Evolutionary conservation across 768 basidiomycete genomes (phyloP).

Genomic region (Tylopilus subfusipes): DNA sequence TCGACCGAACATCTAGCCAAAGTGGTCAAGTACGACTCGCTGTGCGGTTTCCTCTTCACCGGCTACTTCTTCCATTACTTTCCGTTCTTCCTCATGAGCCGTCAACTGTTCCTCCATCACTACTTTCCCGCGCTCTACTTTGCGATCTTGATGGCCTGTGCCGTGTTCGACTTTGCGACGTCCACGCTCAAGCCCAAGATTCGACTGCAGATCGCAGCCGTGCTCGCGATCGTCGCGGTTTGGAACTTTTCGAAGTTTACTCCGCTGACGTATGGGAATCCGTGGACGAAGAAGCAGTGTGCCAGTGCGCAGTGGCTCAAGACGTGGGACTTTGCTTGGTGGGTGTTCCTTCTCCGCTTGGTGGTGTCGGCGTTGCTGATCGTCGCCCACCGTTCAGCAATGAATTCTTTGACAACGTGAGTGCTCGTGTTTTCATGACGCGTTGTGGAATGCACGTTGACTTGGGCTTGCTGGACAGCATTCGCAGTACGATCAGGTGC

Average conservation of each 20-base stretch:
- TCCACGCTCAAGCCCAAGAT: conserved; percentile 71
- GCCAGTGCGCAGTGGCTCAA: conserved; percentile 77
- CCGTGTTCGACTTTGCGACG: conserved; percentile 82
- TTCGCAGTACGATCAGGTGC: conserved; percentile 45
- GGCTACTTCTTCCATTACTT: conserved; percentile 94
- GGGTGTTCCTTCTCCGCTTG: conserved; percentile 16
- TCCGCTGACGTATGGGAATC: conserved; percentile 77
- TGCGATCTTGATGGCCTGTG: conserved; percentile 73
- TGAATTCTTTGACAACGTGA: conserved; percentile 66
- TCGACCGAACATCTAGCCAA: conserved; percentile 49
- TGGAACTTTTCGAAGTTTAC: conserved; percentile 79
- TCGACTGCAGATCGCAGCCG: conserved; percentile 75
- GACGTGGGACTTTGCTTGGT: conserved; percentile 97
- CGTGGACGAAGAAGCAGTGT: conserved; percentile 85
- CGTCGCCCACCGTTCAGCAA: conserved; percentile 43
- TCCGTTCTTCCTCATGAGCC: conserved; percentile 96
- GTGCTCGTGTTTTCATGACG: conserved; percentile 22
- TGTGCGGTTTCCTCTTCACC: conserved; percentile 88
- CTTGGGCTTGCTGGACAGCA: conserved; percentile 47
- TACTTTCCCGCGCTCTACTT: conserved; percentile 98
- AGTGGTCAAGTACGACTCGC: conserved; percentile 85
- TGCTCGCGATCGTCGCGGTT: conserved; percentile 67
- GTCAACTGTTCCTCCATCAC: conserved; percentile 97
- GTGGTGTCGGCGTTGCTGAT: background rate
- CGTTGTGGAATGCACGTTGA: background rate